These are phyloP conservation scores for Cladosporium sp. DNA, from an alignment of 2,329 filamentous ascomycete species.

Conservation along the genomic window DNA sequence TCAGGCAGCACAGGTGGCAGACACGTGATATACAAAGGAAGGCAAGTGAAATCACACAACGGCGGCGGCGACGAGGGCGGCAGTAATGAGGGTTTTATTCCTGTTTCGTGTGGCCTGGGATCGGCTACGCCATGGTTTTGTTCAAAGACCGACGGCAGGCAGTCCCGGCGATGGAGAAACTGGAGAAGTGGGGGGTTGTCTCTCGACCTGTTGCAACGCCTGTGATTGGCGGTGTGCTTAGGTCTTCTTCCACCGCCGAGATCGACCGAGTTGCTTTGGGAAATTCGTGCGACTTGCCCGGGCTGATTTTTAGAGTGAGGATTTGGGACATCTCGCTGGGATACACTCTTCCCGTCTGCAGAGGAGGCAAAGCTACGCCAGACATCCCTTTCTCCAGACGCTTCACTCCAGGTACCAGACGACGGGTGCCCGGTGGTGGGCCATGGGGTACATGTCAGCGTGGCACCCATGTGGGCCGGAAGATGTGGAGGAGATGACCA, in stretches of 20 bases:
- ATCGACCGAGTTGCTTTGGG: background rate
- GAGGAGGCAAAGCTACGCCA: background rate
- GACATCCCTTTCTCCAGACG: background rate
- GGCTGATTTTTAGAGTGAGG: background rate
- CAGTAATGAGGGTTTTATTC: background rate
- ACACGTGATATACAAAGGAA: background rate
- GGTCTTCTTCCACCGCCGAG: background rate
- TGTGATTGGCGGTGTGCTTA: background rate
- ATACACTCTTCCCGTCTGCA: background rate
- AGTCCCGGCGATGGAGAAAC: background rate
- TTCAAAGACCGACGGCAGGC: constrained; percentile 1
- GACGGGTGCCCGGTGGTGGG: background rate
- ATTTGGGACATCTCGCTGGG: background rate
- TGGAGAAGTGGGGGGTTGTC: background rate
- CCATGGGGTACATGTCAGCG: background rate
- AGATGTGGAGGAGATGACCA: background rate
- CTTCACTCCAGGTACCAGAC: background rate
- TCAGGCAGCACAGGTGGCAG: background rate
- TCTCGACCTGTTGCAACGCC: background rate
- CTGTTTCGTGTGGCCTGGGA: background rate
- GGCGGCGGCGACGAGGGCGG: background rate
- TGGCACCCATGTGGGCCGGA: background rate
- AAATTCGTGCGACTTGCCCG: background rate
- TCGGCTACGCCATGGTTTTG: background rate
- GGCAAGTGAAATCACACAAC: background rate